Conservation (phyloP, 441 rosid species). For the Biscutella laevigata region DNA sequence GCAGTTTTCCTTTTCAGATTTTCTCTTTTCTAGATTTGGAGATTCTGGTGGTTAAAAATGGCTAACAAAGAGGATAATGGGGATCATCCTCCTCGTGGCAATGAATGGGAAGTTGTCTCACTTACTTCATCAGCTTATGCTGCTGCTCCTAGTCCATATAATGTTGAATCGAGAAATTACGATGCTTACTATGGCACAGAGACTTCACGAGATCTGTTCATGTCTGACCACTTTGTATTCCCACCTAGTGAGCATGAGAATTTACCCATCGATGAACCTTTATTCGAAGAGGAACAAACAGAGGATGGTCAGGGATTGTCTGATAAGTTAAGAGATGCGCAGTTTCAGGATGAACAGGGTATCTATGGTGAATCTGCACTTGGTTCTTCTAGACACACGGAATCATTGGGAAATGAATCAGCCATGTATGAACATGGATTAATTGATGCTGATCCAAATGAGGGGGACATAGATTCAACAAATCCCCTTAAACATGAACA, state of each 20-base stretch:
- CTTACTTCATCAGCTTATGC: slow-evolving; percentile 92
- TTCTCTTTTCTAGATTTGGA: too few species aligned
- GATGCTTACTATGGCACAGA: slow-evolving; percentile 36
- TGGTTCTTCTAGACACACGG: slow-evolving; percentile 15
- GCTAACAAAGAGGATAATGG: slow-evolving; percentile 54
- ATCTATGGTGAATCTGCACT: slow-evolving; percentile 37
- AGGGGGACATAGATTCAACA: slow-evolving; percentile 26
- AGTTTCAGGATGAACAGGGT: slow-evolving; percentile 38
- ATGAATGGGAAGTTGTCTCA: slow-evolving; percentile 95
- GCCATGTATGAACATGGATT: slow-evolving; percentile 30
- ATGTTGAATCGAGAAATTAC: slow-evolving; percentile 31
- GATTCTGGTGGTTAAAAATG: slow-evolving; percentile 36
- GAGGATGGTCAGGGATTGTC: slow-evolving; percentile 36
- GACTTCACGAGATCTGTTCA: slow-evolving; percentile 55
- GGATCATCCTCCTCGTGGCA: slow-evolving; percentile 52
- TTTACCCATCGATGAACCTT: slow-evolving; percentile 46
- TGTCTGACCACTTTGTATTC: slow-evolving; percentile 80
- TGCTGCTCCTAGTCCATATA: slow-evolving; percentile 70
- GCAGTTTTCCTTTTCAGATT: background rate
- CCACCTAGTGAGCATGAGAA: slow-evolving; percentile 87
- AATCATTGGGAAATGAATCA: slow-evolving; percentile 42
- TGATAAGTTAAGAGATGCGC: slow-evolving; percentile 38
- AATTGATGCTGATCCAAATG: slow-evolving; percentile 31
- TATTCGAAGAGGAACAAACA: slow-evolving; percentile 28
- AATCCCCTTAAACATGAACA: too few species aligned